phyloP scores from a whole-genome alignment of 2,329 filamentous ascomycete species.

The Decorospora gaudefroyi region DNA sequence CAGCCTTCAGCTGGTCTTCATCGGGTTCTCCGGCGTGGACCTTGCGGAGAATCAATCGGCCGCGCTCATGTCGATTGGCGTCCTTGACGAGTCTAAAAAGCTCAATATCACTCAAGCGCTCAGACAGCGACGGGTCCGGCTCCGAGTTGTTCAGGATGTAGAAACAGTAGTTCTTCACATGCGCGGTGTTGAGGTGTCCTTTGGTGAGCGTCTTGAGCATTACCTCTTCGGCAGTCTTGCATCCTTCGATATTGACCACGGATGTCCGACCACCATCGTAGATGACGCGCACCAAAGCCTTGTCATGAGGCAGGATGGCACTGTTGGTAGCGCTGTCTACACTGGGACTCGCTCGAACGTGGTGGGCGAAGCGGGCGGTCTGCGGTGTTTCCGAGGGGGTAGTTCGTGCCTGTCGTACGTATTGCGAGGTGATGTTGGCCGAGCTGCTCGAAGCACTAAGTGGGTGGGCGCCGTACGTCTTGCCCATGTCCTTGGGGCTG shows the following conservation, averaged over 20 bases:
- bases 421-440: conserved; percentile 53
- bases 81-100: conserved; percentile 91
- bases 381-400: conserved; percentile 68
- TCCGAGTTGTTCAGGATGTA: conserved; percentile 88
- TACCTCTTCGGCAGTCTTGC: conserved; percentile 89
- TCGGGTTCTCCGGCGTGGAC: conserved; percentile 92
- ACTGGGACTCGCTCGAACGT: conserved; percentile 80
- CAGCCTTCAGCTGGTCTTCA: conserved; percentile 80
- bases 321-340: conserved; percentile 77
- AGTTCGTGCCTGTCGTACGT: conserved; percentile 40
- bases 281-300: conserved; percentile 90
- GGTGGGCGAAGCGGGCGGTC: conserved; percentile 65
- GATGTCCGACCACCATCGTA: conserved; percentile 90
- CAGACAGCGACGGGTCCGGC: conserved; percentile 77
- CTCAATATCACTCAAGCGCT: conserved; percentile 82
- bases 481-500: conserved; percentile 58
- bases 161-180: conserved; percentile 95
- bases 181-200: conserved; percentile 83
- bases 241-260: conserved; percentile 89
- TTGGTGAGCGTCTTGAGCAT: conserved; percentile 88
- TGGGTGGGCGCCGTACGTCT: conserved; percentile 61
- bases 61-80: conserved; percentile 79
- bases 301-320: conserved; percentile 80
- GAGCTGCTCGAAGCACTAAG: conserved; percentile 59
- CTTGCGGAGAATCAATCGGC: conserved; percentile 85